Percentiles rank a stretch among this genome's conserved stretches.
These are phyloP conservation scores for Mycosphaerelloides madeirae DNA, from an alignment of 2,329 filamentous ascomycete species.

Conservation along the genomic window DNA sequence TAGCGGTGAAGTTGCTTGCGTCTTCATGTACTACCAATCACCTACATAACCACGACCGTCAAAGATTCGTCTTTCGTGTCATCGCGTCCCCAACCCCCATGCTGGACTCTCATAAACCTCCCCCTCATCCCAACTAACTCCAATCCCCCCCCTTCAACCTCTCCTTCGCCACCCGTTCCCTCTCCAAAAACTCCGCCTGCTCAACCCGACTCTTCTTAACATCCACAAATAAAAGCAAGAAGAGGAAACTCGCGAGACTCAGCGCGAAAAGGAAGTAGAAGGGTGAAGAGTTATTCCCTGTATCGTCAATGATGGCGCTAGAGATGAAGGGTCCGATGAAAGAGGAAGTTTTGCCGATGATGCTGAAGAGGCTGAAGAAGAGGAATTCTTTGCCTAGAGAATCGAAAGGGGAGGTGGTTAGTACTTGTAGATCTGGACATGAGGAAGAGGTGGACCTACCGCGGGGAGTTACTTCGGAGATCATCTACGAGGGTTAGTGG, in stretches of 20 bases:
- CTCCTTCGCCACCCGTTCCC: constrained; percentile 25
- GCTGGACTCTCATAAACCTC: not conserved
- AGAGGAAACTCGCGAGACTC: constrained; percentile 51
- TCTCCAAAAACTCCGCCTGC: constrained; percentile 52
- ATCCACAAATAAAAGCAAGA: constrained; percentile 55
- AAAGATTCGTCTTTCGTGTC: too few relatives aligned
- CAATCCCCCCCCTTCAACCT: constrained; percentile 14
- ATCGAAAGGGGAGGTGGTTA: too few relatives aligned
- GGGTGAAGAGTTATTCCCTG: constrained; percentile 56
- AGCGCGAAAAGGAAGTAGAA: constrained; percentile 63
- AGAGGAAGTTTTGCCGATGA: constrained; percentile 63
- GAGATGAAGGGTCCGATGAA: constrained; percentile 67
- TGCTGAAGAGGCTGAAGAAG: constrained; percentile 65
- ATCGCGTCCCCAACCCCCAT: too few relatives aligned
- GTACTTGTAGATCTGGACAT: too few relatives aligned
- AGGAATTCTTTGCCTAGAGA: constrained; percentile 66
- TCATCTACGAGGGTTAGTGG: constrained; percentile 44
- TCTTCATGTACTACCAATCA: too few relatives aligned
- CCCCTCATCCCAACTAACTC: too few relatives aligned
- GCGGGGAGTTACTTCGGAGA: constrained; percentile 62
- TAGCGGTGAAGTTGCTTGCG: too few relatives aligned
- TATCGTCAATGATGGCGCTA: constrained; percentile 62
- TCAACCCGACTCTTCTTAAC: constrained; percentile 57
- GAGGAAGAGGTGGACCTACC: too few relatives aligned
- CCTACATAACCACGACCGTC: too few relatives aligned